A percentile compares a stretch with the other conserved stretches of the same genome.
phyloP scores from a whole-genome alignment of 2,329 filamentous ascomycete species.

The Aspergillus awamori region DNA sequence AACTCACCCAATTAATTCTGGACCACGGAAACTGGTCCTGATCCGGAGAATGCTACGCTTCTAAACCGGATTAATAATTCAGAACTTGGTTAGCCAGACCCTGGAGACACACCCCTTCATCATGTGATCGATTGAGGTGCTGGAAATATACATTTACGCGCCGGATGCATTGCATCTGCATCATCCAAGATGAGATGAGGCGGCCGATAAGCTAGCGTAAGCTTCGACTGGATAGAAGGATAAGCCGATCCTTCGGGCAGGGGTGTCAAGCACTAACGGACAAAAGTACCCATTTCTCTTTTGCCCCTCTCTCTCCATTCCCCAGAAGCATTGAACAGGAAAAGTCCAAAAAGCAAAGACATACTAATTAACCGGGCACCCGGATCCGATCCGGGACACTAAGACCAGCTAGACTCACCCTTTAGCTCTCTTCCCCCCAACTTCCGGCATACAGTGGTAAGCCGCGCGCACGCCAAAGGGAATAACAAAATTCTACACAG shows the following conservation, averaged over 20 bases:
- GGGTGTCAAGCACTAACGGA: background rate
- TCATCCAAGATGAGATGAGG: slow-evolving; percentile 10
- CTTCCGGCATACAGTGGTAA: background rate
- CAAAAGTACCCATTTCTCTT: slow-evolving; percentile 14
- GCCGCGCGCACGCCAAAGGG: background rate
- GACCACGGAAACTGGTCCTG: background rate
- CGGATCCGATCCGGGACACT: background rate
- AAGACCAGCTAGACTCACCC: background rate
- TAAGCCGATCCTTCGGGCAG: slow-evolving; percentile 13
- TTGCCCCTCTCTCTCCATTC: too few species aligned
- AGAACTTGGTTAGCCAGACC: background rate
- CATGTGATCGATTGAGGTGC: background rate
- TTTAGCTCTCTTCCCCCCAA: background rate
- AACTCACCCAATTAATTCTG: background rate
- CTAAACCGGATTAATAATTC: background rate
- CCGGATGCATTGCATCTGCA: slow-evolving; percentile 6
- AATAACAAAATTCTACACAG: background rate
- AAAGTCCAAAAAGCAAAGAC: background rate
- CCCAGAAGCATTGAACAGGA: background rate
- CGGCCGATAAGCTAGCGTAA: slow-evolving; percentile 18
- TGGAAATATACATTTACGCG: background rate
- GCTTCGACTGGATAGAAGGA: slow-evolving; percentile 12
- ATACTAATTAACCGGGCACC: background rate
- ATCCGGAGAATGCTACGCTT: background rate
- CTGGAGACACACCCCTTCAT: background rate